These are phyloP conservation scores for Backusella parvicylindrica DNA, from an alignment of 192 early-diverging fungal species.

Conservation along the genomic window DNA sequence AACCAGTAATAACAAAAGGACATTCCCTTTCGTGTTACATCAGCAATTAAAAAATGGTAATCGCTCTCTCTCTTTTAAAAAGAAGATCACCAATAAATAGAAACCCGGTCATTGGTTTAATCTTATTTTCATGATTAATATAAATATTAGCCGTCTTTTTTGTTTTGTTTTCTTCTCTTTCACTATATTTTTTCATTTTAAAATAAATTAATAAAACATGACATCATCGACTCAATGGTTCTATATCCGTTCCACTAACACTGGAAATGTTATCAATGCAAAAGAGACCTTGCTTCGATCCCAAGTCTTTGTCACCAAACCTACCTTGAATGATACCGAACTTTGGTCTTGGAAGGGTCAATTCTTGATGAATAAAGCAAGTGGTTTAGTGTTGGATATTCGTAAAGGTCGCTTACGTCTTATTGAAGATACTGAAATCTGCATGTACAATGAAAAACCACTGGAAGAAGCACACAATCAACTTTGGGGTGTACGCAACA, in stretches of 20 bases:
- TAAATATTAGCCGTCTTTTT: background rate
- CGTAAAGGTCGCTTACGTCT: slow-evolving; percentile 37
- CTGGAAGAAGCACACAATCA: slow-evolving; percentile 27
- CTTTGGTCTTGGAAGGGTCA: slow-evolving; percentile 34
- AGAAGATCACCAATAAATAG: background rate
- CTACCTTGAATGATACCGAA: slow-evolving; percentile 12
- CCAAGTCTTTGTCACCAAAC: slow-evolving; percentile 17
- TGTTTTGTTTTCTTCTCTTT: background rate
- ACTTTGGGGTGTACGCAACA: slow-evolving; percentile 19
- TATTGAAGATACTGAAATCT: slow-evolving; percentile 40
- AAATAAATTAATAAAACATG: background rate
- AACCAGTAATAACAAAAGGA: background rate
- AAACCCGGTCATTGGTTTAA: background rate
- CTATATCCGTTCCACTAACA: slow-evolving; percentile 24
- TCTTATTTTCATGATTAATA: background rate
- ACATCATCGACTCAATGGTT: slow-evolving; percentile 23
- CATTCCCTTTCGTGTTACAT: background rate
- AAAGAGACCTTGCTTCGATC: slow-evolving; percentile 6
- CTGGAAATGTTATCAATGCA: slow-evolving; percentile 25
- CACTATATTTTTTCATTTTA: background rate
- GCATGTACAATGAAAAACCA: slow-evolving; percentile 21
- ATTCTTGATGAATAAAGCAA: slow-evolving; percentile 30
- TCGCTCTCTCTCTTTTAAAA: background rate
- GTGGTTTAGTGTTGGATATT: slow-evolving; percentile 28
- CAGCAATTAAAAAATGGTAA: background rate